Evolutionary conservation across 225 moss, liverwort and hornwort genomes (phyloP).

Genomic region (Sphagnum contortum): DNA sequence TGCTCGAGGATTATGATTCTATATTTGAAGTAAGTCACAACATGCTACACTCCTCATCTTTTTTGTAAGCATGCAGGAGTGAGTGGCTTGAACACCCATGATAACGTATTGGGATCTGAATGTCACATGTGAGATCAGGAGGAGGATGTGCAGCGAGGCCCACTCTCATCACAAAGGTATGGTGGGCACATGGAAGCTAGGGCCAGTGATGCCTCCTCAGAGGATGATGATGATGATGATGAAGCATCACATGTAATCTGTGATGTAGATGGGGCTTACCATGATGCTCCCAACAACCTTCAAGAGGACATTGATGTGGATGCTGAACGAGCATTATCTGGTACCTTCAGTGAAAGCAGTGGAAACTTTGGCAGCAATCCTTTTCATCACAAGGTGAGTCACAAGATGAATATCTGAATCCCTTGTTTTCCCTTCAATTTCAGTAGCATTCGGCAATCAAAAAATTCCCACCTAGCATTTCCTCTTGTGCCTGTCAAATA

Average conservation of each 20-base stretch:
- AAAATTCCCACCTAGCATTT: neutral
- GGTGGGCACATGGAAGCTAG: slow-evolving; percentile 52
- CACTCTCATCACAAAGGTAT: slow-evolving; percentile 69
- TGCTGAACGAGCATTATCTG: slow-evolving; percentile 71
- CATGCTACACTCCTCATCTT: neutral
- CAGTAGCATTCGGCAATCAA: slow-evolving; percentile 2
- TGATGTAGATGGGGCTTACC: slow-evolving; percentile 75
- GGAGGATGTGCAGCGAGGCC: slow-evolving; percentile 51
- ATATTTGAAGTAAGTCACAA: slow-evolving; percentile 76
- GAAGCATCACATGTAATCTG: slow-evolving; percentile 36
- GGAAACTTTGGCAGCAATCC: slow-evolving; percentile 80
- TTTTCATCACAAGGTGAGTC: slow-evolving; percentile 77
- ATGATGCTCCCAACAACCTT: slow-evolving; percentile 86
- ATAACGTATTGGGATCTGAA: too few relatives aligned
- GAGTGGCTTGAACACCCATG: too few relatives aligned
- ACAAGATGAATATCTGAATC: too few relatives aligned
- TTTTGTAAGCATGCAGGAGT: neutral
- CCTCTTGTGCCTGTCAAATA: neutral
- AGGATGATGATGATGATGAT: slow-evolving; percentile 52
- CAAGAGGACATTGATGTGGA: slow-evolving; percentile 83
- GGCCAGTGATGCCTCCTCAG: slow-evolving; percentile 78
- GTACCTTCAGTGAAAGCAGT: slow-evolving; percentile 92
- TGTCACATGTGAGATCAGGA: slow-evolving; percentile 30
- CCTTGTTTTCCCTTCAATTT: too few relatives aligned
- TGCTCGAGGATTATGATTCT: slow-evolving; percentile 84